These are phyloP conservation scores for Filosporella fistucella DNA, from an alignment of 495 filamentous ascomycete genomes.

Conservation along the genomic window DNA sequence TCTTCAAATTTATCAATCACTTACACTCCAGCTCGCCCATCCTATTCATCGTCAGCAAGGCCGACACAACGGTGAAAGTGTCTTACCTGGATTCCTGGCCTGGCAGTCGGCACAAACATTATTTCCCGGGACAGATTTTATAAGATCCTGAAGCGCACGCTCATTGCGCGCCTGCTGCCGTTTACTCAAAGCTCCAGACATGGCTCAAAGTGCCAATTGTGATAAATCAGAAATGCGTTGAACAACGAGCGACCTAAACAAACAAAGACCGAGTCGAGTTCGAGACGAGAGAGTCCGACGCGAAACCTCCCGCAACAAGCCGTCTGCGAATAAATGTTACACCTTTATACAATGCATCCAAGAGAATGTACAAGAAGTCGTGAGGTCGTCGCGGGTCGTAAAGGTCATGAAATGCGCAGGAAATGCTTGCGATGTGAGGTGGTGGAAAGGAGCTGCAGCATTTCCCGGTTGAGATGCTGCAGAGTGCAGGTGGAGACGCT, in stretches of 20 bases:
- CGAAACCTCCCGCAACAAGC: not conserved
- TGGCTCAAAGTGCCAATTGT: conserved; percentile 23
- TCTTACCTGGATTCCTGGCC: conserved; percentile 85
- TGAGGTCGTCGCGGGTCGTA: not conserved
- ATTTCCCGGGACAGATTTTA: conserved; percentile 84
- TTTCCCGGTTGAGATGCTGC: not conserved
- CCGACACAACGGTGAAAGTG: conserved; percentile 1
- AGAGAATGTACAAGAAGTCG: not conserved
- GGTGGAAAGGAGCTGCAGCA: not conserved
- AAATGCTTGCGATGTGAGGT: not conserved
- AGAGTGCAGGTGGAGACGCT: not conserved
- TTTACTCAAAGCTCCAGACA: conserved; percentile 64
- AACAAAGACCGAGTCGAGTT: not conserved
- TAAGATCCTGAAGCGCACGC: conserved; percentile 82
- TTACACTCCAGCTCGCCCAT: conserved; percentile 99
- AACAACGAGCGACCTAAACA: no score
- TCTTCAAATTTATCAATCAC: conserved; percentile 25
- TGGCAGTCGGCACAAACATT: conserved; percentile 92
- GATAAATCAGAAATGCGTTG: conserved; percentile 6
- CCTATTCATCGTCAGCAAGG: conserved; percentile 42
- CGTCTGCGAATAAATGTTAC: not conserved
- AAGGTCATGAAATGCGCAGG: not conserved
- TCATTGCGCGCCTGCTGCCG: conserved; percentile 97
- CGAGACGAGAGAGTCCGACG: not conserved
- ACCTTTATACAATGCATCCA: conserved; percentile 2